Evolutionary conservation across 495 filamentous ascomycete species (phyloP), one percentile per base, ranked within the genome.

Genomic region (Annulohypoxylon bovei): DNA sequence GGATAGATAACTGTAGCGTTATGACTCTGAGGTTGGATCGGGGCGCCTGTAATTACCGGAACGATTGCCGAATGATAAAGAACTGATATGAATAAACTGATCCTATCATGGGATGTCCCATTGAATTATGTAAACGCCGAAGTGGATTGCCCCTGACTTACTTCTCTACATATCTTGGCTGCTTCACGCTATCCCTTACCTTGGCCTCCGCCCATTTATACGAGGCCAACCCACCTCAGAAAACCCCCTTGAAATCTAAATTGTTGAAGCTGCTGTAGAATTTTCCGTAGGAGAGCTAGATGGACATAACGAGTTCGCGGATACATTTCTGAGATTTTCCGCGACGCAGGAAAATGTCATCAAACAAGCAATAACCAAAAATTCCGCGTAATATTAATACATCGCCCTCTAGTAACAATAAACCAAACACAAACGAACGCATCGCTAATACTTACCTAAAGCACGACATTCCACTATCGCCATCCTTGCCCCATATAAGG

Each of bases 71-170:
- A 37, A 37, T 37, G 14, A 11, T 11, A 37, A 37, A 37, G 7
- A 12, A 32, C 3, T 32, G 7, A 32, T 37, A 55, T 16, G 4
- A 18, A 55, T 8, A n/a, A 9, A 47, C 44, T 1, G n/a, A 8
- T 18, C 14, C 16, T 11, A 20, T 39, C n/a, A 55, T 20, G 16
- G 14, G 14, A 37, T 55, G 52, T 37, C 52, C 16, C 32, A 2
- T 9, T 55, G 33, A 28, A 23, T 55, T 55, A 60, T 61, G 28
- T 35, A 60, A 47, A n/a, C 18, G n/a, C n/a, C 27, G 8, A 47
- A 11, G 39, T 30, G 30, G 33, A 37, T 37, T 12, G 0, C 52
- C 50, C 52, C 18, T 55, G 16, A 55, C 3, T 33, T n/a, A n/a
- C 28, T 54, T 25, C 3, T 22, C 40, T 23, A 28, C 46, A 6